These are phyloP conservation scores for Exophiala aquamarina DNA, from an alignment of 2,329 filamentous ascomycete genomes.

Conservation along the genomic window DNA sequence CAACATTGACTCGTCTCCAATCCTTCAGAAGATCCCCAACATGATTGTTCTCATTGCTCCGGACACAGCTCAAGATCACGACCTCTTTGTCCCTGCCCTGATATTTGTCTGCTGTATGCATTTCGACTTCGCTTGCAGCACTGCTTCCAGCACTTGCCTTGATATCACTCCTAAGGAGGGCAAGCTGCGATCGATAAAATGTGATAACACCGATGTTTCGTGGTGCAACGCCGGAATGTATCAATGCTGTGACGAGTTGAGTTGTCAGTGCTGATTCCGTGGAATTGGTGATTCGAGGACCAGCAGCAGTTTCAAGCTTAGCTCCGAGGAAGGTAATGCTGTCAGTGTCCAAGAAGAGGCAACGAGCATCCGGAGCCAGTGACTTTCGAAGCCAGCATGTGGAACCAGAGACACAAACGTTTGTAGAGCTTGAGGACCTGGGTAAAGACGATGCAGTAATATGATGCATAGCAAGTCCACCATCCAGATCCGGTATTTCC, in stretches of 20 bases:
- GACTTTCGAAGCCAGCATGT: slow-evolving; percentile 77
- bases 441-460: slow-evolving; percentile 49
- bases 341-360: slow-evolving; percentile 90
- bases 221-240: slow-evolving; percentile 72
- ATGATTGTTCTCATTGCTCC: slow-evolving; percentile 75
- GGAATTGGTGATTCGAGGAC: slow-evolving; percentile 84
- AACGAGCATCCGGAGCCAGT: slow-evolving; percentile 68
- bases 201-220: slow-evolving; percentile 90
- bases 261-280: slow-evolving; percentile 76
- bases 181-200: slow-evolving; percentile 90
- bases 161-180: slow-evolving; percentile 73
- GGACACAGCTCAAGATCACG: slow-evolving; percentile 80
- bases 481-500: slow-evolving; percentile 62
- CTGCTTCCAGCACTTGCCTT: slow-evolving; percentile 39
- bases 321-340: slow-evolving; percentile 65
- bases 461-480: slow-evolving; percentile 60
- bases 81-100: slow-evolving; percentile 96
- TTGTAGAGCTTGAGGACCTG: slow-evolving; percentile 5
- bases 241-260: slow-evolving; percentile 77
- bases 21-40: slow-evolving; percentile 93
- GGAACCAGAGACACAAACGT: slow-evolving; percentile 34
- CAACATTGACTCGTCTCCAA: slow-evolving; percentile 92
- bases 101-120: slow-evolving; percentile 96
- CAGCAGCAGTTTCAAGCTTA: slow-evolving; percentile 57
- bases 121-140: slow-evolving; percentile 68